Conservation (phyloP, 140 eudicot species). For the Bidens hawaiensis region DNA sequence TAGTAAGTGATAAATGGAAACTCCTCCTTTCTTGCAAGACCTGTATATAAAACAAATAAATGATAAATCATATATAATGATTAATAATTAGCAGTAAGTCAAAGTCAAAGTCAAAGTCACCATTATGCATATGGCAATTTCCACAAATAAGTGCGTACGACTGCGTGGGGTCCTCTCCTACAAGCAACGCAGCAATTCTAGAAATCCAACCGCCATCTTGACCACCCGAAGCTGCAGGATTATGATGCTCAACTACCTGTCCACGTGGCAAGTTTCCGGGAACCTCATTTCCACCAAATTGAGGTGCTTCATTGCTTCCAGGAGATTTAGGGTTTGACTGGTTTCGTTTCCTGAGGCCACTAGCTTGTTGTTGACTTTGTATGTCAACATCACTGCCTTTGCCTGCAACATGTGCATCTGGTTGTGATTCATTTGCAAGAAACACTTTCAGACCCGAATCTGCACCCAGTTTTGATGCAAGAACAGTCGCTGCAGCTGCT, state of each 20-base stretch:
- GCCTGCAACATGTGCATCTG: constrained; percentile 33
- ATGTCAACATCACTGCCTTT: constrained; percentile 64
- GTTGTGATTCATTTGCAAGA: constrained; percentile 58
- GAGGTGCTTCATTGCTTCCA: constrained; percentile 33
- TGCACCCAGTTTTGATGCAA: constrained; percentile 84
- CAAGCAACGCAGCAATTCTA: constrained; percentile 88
- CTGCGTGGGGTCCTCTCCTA: constrained; percentile 96
- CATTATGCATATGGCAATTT: constrained; percentile 97
- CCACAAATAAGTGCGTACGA: constrained; percentile 95
- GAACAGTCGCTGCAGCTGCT: constrained; percentile 92
- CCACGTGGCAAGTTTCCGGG: constrained; percentile 34
- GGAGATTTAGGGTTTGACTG: constrained; percentile 44
- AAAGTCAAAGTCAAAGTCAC: constrained; percentile 40
- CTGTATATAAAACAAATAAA: constrained; percentile 28
- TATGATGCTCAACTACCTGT: constrained; percentile 67
- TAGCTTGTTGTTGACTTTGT: constrained; percentile 47
- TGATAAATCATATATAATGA: neutral
- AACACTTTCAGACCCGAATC: constrained; percentile 80
- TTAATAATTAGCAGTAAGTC: neutral
- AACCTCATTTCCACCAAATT: constrained; percentile 31
- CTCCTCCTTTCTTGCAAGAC: constrained; percentile 94
- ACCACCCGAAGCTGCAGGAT: constrained; percentile 42
- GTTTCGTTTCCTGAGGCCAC: constrained; percentile 82
- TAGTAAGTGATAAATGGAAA: constrained; percentile 77
- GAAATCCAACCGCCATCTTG: constrained; percentile 94